Evolutionary conservation across 495 filamentous ascomycete genomes (phyloP).

Genomic region (Hyphodiscus hymeniophilus): DNA sequence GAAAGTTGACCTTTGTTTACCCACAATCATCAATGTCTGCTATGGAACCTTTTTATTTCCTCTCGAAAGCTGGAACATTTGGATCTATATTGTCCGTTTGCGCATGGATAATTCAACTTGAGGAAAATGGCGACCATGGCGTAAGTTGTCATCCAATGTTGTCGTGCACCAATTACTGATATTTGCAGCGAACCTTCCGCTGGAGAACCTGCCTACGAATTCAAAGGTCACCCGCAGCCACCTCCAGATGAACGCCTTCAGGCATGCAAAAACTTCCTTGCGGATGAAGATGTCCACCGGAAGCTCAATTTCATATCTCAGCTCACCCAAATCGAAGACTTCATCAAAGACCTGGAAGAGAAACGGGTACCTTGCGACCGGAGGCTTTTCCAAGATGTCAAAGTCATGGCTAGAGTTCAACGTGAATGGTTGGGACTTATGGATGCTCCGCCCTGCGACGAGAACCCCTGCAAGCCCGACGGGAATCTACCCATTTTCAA

Average conservation of each 20-base stretch:
- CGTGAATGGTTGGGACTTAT: conserved; percentile 11
- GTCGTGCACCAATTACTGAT: too few relatives aligned
- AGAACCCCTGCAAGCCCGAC: not conserved
- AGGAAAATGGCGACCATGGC: too few relatives aligned
- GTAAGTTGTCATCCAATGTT: too few relatives aligned
- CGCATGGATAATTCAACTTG: too few relatives aligned
- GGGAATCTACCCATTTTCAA: conserved; percentile 6
- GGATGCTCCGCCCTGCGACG: not conserved
- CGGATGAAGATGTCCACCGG: conserved; percentile 20
- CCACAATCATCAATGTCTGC: too few relatives aligned
- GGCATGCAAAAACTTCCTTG: conserved; percentile 16
- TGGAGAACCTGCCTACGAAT: conserved; percentile 1
- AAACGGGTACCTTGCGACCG: conserved; percentile 3
- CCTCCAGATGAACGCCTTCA: conserved; percentile 12
- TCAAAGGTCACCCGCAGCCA: conserved; percentile 15
- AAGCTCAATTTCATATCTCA: conserved; percentile 2
- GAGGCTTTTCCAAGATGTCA: conserved; percentile 16
- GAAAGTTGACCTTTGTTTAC: too few relatives aligned
- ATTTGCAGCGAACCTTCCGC: not conserved
- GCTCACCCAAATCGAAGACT: conserved; percentile 14
- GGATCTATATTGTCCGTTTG: too few relatives aligned
- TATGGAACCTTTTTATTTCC: too few relatives aligned
- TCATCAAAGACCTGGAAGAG: conserved; percentile 7
- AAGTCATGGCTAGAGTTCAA: conserved; percentile 15
- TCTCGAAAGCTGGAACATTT: too few relatives aligned